Base-by-base conservation (phyloP, 345 rosid species). In the Excoecaria cochinchinensis region DNA sequence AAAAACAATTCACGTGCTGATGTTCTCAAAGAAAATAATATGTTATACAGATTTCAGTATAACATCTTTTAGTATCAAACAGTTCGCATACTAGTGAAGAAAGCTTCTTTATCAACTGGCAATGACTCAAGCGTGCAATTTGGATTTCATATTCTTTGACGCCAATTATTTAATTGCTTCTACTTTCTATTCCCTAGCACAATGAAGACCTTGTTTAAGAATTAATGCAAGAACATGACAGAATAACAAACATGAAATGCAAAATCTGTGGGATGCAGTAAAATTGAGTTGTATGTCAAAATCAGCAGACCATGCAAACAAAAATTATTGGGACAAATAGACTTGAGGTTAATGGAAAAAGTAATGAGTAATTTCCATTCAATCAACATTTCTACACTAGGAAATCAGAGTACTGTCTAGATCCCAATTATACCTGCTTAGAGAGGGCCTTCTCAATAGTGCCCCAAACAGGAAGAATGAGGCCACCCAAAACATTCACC, bases 401-500 rank as follows among this genome's bases (percentile, higher is more conserved):
- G 47, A 21, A 76, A 46, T 13, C 8, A 19, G 69, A 51, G 36
- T 50, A 36, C 19, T 56, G 19, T 16, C 64, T 16, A 65, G 38
- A 56, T 47, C 14, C 68, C 46, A 13, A 61, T 74, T 50, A 74
- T 75, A 91, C 99, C 92, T 93, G 99, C 88, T 93, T 92, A 73
- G 95, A 87, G 63, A 95, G 94, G 78, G 98, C 98, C 86, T 88
- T 91, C 87, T 91, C 99, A 36, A 95, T 88, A 13, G 99, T 89
- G 70, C 99, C 99, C 99, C 99, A 95, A 47, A 95, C 88, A 50
- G 99, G 97, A 84, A 95, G 92, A 89, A 90, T 92, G 71, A 95
- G 91, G 69, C 99, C 99, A 70, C 99, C 99, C 80, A 95, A 87
- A 79, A 95, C 91, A 71, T 90, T 90, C 31, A 95, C 97, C 90